Evolutionary conservation across 163 green algal species (phyloP).

Genomic region (Volvox carteri): DNA sequence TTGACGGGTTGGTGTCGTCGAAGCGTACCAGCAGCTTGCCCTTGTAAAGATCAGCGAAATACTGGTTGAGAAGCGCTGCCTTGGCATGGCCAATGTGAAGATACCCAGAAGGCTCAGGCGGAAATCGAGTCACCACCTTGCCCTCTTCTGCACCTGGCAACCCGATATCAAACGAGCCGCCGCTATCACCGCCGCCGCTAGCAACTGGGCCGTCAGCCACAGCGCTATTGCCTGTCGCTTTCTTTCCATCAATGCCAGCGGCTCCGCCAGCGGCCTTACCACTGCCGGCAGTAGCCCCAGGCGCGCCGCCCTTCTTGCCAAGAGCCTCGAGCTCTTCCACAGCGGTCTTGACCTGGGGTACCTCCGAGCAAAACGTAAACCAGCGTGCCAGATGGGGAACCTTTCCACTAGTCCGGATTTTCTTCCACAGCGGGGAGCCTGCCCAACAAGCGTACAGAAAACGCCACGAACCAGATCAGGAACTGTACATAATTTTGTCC

Average conservation of each 20-base stretch:
- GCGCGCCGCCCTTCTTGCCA: slow-evolving; percentile 54
- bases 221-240: slow-evolving; percentile 1
- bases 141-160: slow-evolving; percentile 86
- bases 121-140: slow-evolving; percentile 97
- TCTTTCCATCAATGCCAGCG: slow-evolving; percentile 8
- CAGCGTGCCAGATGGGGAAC: slow-evolving; percentile 85
- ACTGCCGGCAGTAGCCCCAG: not conserved
- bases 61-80: slow-evolving; percentile 91
- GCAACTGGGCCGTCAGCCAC: not conserved
- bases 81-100: slow-evolving; percentile 99
- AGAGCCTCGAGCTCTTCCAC: slow-evolving; percentile 67
- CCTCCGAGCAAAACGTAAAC: slow-evolving; percentile 76
- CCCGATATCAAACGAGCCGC: slow-evolving; percentile 88
- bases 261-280: not conserved
- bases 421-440: slow-evolving; percentile 82
- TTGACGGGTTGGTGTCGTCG: slow-evolving; percentile 99
- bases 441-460: not conserved
- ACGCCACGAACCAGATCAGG: not conserved
- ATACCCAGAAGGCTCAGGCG: slow-evolving; percentile 97
- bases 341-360: slow-evolving; percentile 67
- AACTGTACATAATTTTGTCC: not conserved
- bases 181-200: not conserved
- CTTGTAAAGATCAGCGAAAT: slow-evolving; percentile 95
- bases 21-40: slow-evolving; percentile 89
- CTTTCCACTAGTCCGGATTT: slow-evolving; percentile 70